Base-by-base conservation (phyloP, 805 yeast genomes). In the Candida anglica region DNA sequence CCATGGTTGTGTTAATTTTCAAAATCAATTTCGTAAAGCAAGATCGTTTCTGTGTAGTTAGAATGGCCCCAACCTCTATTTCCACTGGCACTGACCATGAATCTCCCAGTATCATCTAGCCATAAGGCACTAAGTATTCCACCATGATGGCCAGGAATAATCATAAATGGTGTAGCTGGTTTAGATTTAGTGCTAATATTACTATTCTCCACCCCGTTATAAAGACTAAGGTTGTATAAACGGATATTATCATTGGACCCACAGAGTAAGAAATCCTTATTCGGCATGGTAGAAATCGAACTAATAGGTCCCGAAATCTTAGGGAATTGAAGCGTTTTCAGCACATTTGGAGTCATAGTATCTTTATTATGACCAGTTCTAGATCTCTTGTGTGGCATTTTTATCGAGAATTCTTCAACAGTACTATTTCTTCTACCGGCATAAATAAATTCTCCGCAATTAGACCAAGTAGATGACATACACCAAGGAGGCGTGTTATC, bases 71-170 rank as follows among this genome's bases (percentile, higher is more conserved):
- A 91, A 4, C 98, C 98, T 49, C 97, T 73, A 42, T 85, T 86
- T 7, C 98, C 98, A 53, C 95, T 83, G 1, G 97, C 81, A 49
- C 95, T 82, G 5, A 91, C 73, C 81, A 93, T 70, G 55, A 85
- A 93, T 41, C 93, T 63, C 25, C 94, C 86, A 2, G 93, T 82
- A 19, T 91, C 91, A 56, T 91, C 98, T 15, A 89, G 81, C 35
- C 76, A 69, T 42, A 93, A 63, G 33, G 79, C 77, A 30, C 95
- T 83, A 21, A 93, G 64, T 3, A 78, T 76, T 18, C 97, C 96
- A 31, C 98, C 98, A 51, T 86, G 96, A 56, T 93, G 98, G 1
- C 98, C 98, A 0, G 98, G 96, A 8, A 93, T 73, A 46, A 94
- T 89, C 55, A 81, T 71, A 52, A 91, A 93, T 13, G 97, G 97